phyloP scores from a whole-genome alignment of 2,329 filamentous ascomycete species.

The Colletotrichum cereale region DNA sequence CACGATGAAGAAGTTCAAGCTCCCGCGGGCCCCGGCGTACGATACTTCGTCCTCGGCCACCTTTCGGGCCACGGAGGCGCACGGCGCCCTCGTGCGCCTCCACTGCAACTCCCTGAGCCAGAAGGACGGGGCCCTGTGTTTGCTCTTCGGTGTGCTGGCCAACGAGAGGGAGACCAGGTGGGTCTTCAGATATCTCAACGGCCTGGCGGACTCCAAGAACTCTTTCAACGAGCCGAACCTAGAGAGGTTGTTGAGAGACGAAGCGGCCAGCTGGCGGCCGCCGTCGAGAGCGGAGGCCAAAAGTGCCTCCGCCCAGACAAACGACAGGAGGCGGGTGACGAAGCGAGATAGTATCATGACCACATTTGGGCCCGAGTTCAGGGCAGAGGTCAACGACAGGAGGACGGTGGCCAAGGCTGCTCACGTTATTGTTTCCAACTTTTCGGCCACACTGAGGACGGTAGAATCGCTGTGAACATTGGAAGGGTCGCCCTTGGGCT shows the following conservation, averaged over 20 bases:
- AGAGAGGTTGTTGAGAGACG: slow-evolving; percentile 3
- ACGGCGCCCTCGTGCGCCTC: slow-evolving; percentile 16
- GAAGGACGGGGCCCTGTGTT: background rate
- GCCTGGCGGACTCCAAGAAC: background rate
- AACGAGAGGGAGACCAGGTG: slow-evolving; percentile 1
- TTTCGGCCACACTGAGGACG: background rate
- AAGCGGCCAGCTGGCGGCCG: background rate
- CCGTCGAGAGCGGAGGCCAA: background rate
- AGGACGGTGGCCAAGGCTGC: slow-evolving; percentile 8
- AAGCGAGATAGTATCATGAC: slow-evolving; percentile 12
- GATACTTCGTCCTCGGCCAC: background rate
- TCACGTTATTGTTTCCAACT: background rate
- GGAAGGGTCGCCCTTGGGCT: background rate
- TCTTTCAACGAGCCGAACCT: slow-evolving; percentile 6
- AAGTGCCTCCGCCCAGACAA: background rate
- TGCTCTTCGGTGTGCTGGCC: slow-evolving; percentile 6
- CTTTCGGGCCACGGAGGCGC: background rate
- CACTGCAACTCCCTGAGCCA: background rate
- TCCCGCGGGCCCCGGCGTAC: background rate
- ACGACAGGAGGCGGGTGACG: slow-evolving; percentile 5
- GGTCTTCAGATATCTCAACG: slow-evolving; percentile 9
- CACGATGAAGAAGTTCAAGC: slow-evolving; percentile 8
- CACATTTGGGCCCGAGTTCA: slow-evolving; percentile 12
- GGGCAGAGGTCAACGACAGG: slow-evolving; percentile 14
- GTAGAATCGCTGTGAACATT: background rate